A percentile compares a stretch with the other conserved stretches of the same genome.
Conservation (phyloP, 2,329 filamentous ascomycete species). For the Chrysoporthe deuterocubensis region DNA sequence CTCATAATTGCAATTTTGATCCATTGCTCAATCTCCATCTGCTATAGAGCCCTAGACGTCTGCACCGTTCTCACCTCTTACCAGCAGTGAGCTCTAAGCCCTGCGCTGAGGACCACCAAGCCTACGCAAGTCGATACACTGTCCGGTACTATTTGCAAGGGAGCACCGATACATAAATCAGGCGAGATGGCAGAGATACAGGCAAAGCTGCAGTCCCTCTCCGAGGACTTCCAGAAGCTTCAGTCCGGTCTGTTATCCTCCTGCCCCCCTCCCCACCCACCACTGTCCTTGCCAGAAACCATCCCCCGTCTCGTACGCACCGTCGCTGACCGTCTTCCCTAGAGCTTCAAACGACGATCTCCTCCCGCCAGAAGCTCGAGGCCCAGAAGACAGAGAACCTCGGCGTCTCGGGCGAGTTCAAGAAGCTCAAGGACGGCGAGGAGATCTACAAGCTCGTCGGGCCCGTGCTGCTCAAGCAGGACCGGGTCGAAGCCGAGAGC, state of each 20-base stretch:
- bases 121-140: too few species aligned
- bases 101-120: background rate
- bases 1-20: background rate
- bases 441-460: constrained; percentile 96
- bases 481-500: constrained; percentile 85
- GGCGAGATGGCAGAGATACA: constrained; percentile 72
- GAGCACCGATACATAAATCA: background rate
- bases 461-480: constrained; percentile 92
- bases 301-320: background rate
- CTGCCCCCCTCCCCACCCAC: background rate
- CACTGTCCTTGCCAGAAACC: background rate
- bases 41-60: background rate
- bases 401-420: constrained; percentile 89
- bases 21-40: background rate
- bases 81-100: background rate
- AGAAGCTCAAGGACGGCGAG: constrained; percentile 75
- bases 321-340: background rate
- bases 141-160: background rate
- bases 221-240: constrained; percentile 84
- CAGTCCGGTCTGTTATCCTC: constrained; percentile 68
- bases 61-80: background rate
- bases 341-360: constrained; percentile 81
- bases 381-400: constrained; percentile 93
- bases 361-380: constrained; percentile 87
- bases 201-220: constrained; percentile 77